Evolutionary conservation across 2,329 filamentous ascomycete species (phyloP).

Genomic region (Phaeoacremonium minimum): DNA sequence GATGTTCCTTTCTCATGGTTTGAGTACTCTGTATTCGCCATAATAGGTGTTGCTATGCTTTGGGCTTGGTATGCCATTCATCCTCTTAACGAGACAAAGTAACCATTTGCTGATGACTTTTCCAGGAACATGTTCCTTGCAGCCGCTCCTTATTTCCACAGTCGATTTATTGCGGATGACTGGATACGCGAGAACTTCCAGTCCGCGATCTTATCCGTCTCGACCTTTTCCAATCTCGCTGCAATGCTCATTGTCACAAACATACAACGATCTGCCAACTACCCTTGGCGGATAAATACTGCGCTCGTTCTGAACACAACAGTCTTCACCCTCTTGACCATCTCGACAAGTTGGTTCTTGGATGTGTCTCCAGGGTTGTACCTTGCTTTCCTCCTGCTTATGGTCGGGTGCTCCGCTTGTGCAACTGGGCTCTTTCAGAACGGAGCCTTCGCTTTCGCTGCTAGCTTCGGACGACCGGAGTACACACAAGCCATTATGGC

Average conservation of each 20-base stretch:
- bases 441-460: conserved; percentile 86
- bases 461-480: conserved; percentile 77
- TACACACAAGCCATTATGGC: conserved; percentile 97
- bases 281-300: conserved; percentile 77
- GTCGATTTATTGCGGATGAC: conserved; percentile 66
- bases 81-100: not conserved
- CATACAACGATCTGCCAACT: conserved; percentile 77
- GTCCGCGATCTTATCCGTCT: conserved; percentile 81
- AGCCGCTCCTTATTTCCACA: conserved; percentile 87
- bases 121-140: conserved; percentile 96
- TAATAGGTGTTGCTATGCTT: conserved; percentile 89
- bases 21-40: conserved; percentile 79
- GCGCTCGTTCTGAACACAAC: conserved; percentile 74
- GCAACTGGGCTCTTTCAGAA: conserved; percentile 89
- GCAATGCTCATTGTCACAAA: conserved; percentile 74
- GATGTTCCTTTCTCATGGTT: conserved; percentile 70
- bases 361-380: conserved; percentile 61
- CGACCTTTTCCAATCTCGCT: conserved; percentile 75
- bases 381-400: conserved; percentile 75
- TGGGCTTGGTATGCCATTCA: conserved; percentile 79
- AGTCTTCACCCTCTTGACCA: conserved; percentile 72
- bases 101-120: not conserved
- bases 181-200: conserved; percentile 82
- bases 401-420: conserved; percentile 75
- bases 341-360: conserved; percentile 70